Evolutionary conservation across 768 basidiomycete species (phyloP).

Genomic region (Termitomyces bulborhizus): DNA sequence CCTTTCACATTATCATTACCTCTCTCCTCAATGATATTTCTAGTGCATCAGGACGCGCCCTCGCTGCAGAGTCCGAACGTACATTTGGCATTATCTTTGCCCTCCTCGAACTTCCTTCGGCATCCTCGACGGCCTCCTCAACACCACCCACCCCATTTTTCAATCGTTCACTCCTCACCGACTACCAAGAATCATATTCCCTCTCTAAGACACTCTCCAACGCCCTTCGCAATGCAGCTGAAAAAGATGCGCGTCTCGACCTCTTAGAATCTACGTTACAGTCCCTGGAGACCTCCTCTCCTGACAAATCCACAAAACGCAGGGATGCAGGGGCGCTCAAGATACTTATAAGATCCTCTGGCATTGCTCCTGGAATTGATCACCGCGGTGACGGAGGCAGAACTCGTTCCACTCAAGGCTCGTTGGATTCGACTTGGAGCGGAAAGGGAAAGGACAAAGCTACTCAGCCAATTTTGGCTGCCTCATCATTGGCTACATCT

Average conservation of each 20-base stretch:
- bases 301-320: not conserved
- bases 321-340: slow-evolving; percentile 53
- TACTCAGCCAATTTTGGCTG: slow-evolving; percentile 1
- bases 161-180: slow-evolving; percentile 58
- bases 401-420: not conserved
- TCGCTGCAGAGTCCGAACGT: slow-evolving; percentile 43
- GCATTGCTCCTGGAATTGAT: slow-evolving; percentile 34
- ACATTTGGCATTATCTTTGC: slow-evolving; percentile 55
- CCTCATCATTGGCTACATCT: not conserved
- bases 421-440: not conserved
- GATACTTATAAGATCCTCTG: slow-evolving; percentile 59
- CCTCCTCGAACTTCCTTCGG: slow-evolving; percentile 41
- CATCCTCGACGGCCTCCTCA: slow-evolving; percentile 21
- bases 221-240: slow-evolving; percentile 35
- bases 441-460: not conserved
- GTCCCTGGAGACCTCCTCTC: slow-evolving; percentile 25
- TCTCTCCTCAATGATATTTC: slow-evolving; percentile 45
- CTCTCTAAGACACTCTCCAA: slow-evolving; percentile 44
- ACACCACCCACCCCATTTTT: slow-evolving; percentile 48
- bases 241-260: slow-evolving; percentile 55
- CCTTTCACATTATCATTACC: slow-evolving; percentile 55
- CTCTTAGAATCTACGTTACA: slow-evolving; percentile 47
- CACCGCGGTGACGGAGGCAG: slow-evolving; percentile 24
- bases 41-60: slow-evolving; percentile 31
- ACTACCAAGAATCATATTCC: slow-evolving; percentile 67